Evolutionary conservation across 805 yeast genomes (phyloP).

Genomic region (Metschnikowia shivogae): DNA sequence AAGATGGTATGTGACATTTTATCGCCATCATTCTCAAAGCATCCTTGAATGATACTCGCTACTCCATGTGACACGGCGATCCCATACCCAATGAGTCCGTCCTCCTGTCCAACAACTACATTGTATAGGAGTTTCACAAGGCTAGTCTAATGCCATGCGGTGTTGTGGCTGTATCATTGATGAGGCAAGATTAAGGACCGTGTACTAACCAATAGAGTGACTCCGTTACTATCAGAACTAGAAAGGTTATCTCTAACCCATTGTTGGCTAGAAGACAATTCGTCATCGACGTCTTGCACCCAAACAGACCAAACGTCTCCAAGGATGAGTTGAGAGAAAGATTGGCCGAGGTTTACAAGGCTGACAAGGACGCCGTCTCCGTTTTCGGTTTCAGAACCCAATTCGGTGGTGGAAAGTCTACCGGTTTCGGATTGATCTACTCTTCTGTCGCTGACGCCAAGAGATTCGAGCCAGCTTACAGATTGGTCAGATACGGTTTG

Average conservation of each 20-base stretch:
- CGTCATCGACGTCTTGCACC: conserved; percentile 99
- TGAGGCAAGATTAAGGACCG: neutral
- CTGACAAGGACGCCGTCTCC: conserved; percentile 90
- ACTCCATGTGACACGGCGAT: neutral
- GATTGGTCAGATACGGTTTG: conserved; percentile 98
- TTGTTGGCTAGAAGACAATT: conserved; percentile 99
- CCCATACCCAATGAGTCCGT: too few species aligned
- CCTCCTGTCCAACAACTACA: too few species aligned
- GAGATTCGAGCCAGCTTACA: conserved; percentile 98
- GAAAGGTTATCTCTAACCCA: conserved; percentile 99
- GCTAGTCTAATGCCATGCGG: too few species aligned
- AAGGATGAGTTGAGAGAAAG: conserved; percentile 98
- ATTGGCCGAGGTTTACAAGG: conserved; percentile 83
- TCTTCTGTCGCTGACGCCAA: conserved; percentile 96
- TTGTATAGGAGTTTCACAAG: too few species aligned
- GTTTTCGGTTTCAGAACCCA: conserved; percentile 99
- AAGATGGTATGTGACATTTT: conserved; percentile 20
- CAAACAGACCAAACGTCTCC: conserved; percentile 98
- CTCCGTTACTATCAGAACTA: conserved; percentile 99
- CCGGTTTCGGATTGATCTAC: conserved; percentile 99
- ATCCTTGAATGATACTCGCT: neutral
- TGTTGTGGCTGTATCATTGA: too few species aligned
- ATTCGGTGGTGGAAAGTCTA: conserved; percentile 99
- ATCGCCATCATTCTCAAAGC: neutral
- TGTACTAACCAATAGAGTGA: conserved; percentile 65